Percentiles rank a stretch among this genome's conserved stretches.
Evolutionary conservation across 2,329 filamentous ascomycete species (phyloP).

Genomic region (Colletotrichum agaves): DNA sequence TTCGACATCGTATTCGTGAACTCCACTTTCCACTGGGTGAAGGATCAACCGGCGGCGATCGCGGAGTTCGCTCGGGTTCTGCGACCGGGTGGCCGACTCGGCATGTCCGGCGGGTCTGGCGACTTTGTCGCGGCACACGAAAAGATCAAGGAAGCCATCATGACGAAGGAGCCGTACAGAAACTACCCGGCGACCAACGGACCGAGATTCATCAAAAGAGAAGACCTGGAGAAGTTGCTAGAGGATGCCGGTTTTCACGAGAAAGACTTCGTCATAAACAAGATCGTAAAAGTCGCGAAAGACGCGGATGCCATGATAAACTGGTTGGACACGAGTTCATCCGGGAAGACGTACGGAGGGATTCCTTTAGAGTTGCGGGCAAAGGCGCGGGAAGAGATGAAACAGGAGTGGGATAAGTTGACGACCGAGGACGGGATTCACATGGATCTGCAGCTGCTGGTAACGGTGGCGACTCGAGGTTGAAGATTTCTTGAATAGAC

Average conservation of each 20-base stretch:
- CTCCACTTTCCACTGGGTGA: conserved; percentile 29
- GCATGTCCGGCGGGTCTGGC: conserved; percentile 23
- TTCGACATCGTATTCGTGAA: conserved; percentile 47
- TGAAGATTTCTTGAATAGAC: background rate
- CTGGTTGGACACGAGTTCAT: conserved; percentile 27
- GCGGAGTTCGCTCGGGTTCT: conserved; percentile 28
- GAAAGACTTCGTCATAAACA: conserved; percentile 6
- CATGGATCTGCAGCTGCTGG: conserved; percentile 18
- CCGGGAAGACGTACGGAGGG: conserved; percentile 10
- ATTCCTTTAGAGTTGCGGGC: conserved; percentile 9
- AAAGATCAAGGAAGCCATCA: conserved; percentile 1
- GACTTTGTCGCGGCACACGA: conserved; percentile 13
- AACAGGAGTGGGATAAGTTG: conserved; percentile 19
- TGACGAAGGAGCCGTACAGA: conserved; percentile 1
- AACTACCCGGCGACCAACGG: background rate
- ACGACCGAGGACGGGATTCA: conserved; percentile 15
- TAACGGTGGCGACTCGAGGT: conserved; percentile 8
- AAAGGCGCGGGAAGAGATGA: conserved; percentile 17
- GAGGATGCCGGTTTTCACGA: background rate
- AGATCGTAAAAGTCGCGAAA: conserved; percentile 12
- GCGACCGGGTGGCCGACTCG: conserved; percentile 16
- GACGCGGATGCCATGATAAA: conserved; percentile 21
- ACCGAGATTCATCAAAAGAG: conserved; percentile 11
- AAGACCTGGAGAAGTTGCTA: conserved; percentile 8
- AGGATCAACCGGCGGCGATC: conserved; percentile 17